Evolutionary conservation across 106 monocot species (phyloP), one percentile per base, ranked within the genome.

Genomic region (Amphibolis antarctica): DNA sequence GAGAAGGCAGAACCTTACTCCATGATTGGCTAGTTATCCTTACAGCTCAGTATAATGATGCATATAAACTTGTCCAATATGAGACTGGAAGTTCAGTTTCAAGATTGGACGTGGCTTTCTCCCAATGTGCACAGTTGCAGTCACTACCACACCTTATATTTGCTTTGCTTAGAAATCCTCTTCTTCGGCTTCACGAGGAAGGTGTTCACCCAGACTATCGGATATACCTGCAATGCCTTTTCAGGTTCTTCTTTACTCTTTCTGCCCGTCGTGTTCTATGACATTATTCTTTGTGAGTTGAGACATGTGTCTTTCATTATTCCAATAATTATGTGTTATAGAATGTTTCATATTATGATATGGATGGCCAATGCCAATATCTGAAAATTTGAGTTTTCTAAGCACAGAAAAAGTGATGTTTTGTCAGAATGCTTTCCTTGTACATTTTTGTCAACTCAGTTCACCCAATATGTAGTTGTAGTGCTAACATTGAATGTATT

Each of bases 11-110:
- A 78, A 77, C 82, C 44, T 73, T 91, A 59, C 74, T 98, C 9
- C 84, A 83, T 75, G 98, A 87, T 71, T 98, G 98, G 98, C 98
- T 98, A 9, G 85, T 91, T 25, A 87, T 98, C 65, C 80, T 98
- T 59, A 82, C 82, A 46, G 86, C 91, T 46, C 86, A 85, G 50
- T 98, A 91, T 60, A 86, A 85, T 60, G 81, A 89, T 44, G 78
- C 79, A 22, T 79, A 76, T 66, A 88, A 80, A 53, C 68, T 75
- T 65, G 70, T 71, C 58, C 65, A 79, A 4, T 49, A 71, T 30
- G 68, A 82, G 58, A 64, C 31, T 69, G 77, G 73, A 53, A 82
- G 43, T 53, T 62, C 70, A 48, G 28, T 75, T 71, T 69, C 75
- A 1, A 59, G 24, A 15, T 70, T 81, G 50, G 98, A 98, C 68